Percentiles rank a stretch among this genome's conserved stretches.
phyloP scores from a whole-genome alignment of 192 early-diverging fungal species.

The Podila epicladia region DNA sequence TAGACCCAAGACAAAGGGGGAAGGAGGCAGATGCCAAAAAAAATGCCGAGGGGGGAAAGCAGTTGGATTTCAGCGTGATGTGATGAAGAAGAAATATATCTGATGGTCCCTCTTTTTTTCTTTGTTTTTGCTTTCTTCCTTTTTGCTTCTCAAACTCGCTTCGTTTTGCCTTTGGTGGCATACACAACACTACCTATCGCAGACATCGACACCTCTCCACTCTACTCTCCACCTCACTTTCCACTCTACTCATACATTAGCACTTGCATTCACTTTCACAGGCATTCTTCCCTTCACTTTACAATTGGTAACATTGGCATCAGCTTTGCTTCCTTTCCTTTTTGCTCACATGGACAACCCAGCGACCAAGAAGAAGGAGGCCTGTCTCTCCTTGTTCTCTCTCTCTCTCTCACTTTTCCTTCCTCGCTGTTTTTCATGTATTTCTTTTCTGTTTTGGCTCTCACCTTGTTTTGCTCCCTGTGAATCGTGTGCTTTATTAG shows the following conservation, averaged over 20 bases:
- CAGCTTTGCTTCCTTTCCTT: too few species aligned
- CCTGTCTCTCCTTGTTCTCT: constrained; percentile 1
- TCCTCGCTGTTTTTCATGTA: not conserved
- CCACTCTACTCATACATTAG: not conserved
- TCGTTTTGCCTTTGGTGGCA: not conserved
- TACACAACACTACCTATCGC: too few species aligned
- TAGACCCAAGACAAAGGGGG: too few species aligned
- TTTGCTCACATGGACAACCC: too few species aligned
- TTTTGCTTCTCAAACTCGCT: not conserved
- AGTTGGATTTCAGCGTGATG: too few species aligned
- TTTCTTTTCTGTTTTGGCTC: too few species aligned
- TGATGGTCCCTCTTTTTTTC: not conserved
- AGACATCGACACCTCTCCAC: not conserved
- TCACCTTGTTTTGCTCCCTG: too few species aligned
- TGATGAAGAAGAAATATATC: not conserved
- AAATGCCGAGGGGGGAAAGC: constrained; percentile 3
- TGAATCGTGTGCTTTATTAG: too few species aligned
- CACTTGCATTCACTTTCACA: not conserved
- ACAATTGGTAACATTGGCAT: too few species aligned
- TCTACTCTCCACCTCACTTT: not conserved
- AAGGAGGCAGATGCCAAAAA: too few species aligned
- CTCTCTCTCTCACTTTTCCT: not conserved
- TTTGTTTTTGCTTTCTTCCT: not conserved
- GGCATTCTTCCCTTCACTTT: too few species aligned
- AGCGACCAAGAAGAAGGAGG: too few species aligned